Conservation (phyloP, 1,284 basidiomycete genomes). For the Tausonia pullulans region DNA sequence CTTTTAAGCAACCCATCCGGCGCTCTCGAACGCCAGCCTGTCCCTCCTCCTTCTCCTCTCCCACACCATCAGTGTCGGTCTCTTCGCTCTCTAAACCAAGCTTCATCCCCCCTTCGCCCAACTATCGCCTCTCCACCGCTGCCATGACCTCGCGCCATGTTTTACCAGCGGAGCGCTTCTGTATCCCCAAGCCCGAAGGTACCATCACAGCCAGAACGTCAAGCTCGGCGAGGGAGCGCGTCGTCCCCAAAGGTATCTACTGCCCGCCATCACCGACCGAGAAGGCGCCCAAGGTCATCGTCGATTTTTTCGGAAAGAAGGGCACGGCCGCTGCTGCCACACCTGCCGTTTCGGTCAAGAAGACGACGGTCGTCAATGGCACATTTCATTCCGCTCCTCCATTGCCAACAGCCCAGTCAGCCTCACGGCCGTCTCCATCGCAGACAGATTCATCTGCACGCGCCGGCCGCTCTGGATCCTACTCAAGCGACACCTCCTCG, state of each 20-base stretch:
- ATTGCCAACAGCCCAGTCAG: no score
- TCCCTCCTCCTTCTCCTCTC: background rate
- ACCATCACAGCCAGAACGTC: background rate
- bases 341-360: no score
- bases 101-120: background rate
- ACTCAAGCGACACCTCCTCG: no score
- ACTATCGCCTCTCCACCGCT: background rate
- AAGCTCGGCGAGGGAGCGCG: background rate
- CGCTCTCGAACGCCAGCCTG: background rate
- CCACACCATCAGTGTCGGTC: background rate
- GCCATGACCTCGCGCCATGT: background rate
- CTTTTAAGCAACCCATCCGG: constrained; percentile 3
- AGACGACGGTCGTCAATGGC: no score
- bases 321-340: no score
- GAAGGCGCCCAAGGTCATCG: no score
- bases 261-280: background rate
- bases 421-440: no score
- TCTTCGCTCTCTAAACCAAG: background rate
- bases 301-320: no score
- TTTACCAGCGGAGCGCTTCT: background rate
- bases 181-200: background rate
- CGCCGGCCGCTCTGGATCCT: no score
- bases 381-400: no score
- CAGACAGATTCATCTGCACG: no score
- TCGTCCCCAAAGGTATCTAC: constrained; percentile 1